Conservation (phyloP, 768 basidiomycete species). For the Postia placenta region DNA sequence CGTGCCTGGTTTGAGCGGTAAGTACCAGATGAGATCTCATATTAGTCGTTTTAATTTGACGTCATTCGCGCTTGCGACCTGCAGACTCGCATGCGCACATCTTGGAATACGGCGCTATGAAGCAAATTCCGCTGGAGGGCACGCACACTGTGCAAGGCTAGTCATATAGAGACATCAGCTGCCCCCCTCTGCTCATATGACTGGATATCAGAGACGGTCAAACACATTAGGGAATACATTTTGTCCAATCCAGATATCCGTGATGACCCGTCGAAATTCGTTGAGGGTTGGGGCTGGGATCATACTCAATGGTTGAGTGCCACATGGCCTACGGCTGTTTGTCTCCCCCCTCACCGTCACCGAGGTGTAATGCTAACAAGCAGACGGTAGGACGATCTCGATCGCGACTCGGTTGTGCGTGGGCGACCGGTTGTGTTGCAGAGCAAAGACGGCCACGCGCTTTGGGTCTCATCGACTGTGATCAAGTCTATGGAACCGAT, state of each 20-base stretch:
- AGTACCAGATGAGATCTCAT: no score
- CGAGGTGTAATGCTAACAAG: neutral
- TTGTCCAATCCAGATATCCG: conserved; percentile 49
- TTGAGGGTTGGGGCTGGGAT: conserved; percentile 88
- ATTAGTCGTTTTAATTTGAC: no score
- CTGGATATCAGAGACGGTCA: conserved; percentile 49
- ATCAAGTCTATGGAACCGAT: conserved; percentile 54
- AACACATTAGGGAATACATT: conserved; percentile 56
- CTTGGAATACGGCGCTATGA: conserved; percentile 68
- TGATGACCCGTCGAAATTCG: conserved; percentile 50
- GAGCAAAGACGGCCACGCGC: conserved; percentile 84
- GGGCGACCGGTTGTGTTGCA: conserved; percentile 72
- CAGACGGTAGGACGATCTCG: conserved; percentile 54
- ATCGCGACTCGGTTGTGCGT: conserved; percentile 58
- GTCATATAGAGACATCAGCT: neutral
- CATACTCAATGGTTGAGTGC: conserved; percentile 67
- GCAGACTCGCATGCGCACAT: conserved; percentile 77
- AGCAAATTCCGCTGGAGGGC: conserved; percentile 58
- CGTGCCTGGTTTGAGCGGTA: conserved; percentile 70
- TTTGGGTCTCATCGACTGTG: conserved; percentile 73
- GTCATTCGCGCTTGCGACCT: no score
- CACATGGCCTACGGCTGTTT: conserved; percentile 65
- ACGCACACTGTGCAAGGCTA: conserved; percentile 52
- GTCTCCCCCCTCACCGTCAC: conserved; percentile 15
- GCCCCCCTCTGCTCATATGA: neutral